Conservation (phyloP, 345 rosid species). For the Salix arbutifolia region DNA sequence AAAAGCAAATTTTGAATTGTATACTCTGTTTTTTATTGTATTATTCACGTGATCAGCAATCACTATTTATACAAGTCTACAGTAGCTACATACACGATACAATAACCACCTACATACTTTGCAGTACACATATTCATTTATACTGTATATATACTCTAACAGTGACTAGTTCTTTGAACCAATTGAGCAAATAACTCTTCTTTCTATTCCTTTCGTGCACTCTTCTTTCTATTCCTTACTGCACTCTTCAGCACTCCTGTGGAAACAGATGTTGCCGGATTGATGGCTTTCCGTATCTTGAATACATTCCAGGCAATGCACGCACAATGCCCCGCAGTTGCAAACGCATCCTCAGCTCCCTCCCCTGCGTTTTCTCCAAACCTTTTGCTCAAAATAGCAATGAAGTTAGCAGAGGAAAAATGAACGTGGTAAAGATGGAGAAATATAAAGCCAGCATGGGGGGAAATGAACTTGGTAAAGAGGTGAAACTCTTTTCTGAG, state of each 20-base stretch:
- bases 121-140: too few relatives aligned
- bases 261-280: constrained; percentile 61
- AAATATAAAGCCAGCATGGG: neutral
- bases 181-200: neutral
- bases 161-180: neutral
- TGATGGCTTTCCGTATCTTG: constrained; percentile 66
- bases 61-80: too few relatives aligned
- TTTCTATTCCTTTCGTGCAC: constrained; percentile 20
- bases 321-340: constrained; percentile 70
- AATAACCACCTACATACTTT: too few relatives aligned
- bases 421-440: neutral
- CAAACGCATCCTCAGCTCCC: constrained; percentile 67
- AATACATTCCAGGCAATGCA: constrained; percentile 69
- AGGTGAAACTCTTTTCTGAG: neutral
- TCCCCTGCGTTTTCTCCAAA: constrained; percentile 81
- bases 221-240: too few relatives aligned
- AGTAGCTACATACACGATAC: too few relatives aligned
- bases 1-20: too few relatives aligned
- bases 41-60: too few relatives aligned
- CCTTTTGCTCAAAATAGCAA: constrained; percentile 23
- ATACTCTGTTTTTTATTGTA: too few relatives aligned
- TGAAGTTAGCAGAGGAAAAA: too few relatives aligned
- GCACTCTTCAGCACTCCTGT: constrained; percentile 40
- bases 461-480: neutral
- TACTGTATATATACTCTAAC: too few relatives aligned